Evolutionary conservation across 768 basidiomycete genomes (phyloP), one percentile per base, ranked within the genome.

Genomic region (Leccinum barrowsii): DNA sequence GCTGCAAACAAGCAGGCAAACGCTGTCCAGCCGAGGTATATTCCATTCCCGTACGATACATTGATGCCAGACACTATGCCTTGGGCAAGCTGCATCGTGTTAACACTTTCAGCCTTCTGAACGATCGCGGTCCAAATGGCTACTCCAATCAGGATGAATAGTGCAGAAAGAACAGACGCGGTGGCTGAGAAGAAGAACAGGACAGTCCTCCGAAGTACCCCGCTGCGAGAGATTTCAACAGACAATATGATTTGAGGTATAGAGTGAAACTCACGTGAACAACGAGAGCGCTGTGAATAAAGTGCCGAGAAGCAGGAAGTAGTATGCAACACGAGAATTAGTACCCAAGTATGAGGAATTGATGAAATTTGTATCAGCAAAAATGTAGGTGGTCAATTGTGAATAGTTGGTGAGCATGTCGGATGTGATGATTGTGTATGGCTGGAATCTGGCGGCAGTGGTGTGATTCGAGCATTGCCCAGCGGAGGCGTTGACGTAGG

Each of bases 51-150:
- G 12, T 77, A 75, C 1, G 85, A 79, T 7, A 91, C 80, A 12
- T 75, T 69, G 46, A 93, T 87, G 40, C 89, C 90, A 34, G 90
- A 69, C 4, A 79, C 71, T 19, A 79, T 67, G 26, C 74, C 66
- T 44, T 68, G 66, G 2, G 74, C 74, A 51, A 86, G 72, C 32
- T 79, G 61, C 59, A 82, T 63, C 26, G 73, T 67, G 65, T 91
- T 91, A 60, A 92, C 76, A 15, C 74, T 73, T 65, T 85, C 76
- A 1, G 81, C 76, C 65, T 85, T 87, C 63, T 85, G 81, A 52
- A 92, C 78, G 52, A 90, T 77, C 48, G 84, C 80, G 5, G 91
- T 91, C 91, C 91, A 93, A 59, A 92, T 84, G 48, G 82, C 79
- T 15, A 85, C 85, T 24, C 83, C 88, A 44, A 87, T 83, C 51